Evolutionary conservation across 768 basidiomycete species (phyloP).

Genomic region (Xerocomellus amylosporus): DNA sequence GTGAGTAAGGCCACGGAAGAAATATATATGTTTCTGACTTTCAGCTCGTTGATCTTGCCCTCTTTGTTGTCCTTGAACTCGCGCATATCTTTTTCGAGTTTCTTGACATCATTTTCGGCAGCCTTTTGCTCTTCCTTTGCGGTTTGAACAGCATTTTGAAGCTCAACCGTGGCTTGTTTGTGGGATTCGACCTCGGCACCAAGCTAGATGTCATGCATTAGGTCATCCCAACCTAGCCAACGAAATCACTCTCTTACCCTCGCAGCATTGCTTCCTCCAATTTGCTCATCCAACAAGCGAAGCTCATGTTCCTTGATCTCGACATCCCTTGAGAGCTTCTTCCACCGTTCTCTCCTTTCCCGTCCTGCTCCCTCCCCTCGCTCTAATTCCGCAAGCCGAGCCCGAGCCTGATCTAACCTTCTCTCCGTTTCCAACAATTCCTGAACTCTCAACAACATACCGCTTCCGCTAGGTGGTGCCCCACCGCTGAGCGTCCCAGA

Average conservation of each 20-base stretch:
- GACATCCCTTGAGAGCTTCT: constrained; percentile 55
- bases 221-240: not conserved
- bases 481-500: constrained; percentile 93
- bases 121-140: constrained; percentile 75
- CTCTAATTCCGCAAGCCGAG: constrained; percentile 50
- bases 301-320: constrained; percentile 92
- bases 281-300: constrained; percentile 74
- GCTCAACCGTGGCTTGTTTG: constrained; percentile 58
- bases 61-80: constrained; percentile 99
- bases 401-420: constrained; percentile 49
- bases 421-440: constrained; percentile 70
- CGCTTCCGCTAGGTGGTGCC: constrained; percentile 71
- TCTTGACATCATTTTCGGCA: constrained; percentile 75
- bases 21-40: constrained; percentile 45
- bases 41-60: constrained; percentile 91
- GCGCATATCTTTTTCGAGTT: constrained; percentile 93
- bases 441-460: constrained; percentile 79
- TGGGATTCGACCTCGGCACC: constrained; percentile 74
- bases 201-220: constrained; percentile 47
- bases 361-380: constrained; percentile 51
- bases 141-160: constrained; percentile 54
- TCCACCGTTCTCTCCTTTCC: constrained; percentile 62
- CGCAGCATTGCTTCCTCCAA: constrained; percentile 85
- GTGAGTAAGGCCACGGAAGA: not conserved
- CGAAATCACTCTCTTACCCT: constrained; percentile 51